Percentiles rank a stretch among this genome's conserved stretches.
phyloP scores from a whole-genome alignment of 257 asterid genomes.

The Rauvolfia tetraphylla region DNA sequence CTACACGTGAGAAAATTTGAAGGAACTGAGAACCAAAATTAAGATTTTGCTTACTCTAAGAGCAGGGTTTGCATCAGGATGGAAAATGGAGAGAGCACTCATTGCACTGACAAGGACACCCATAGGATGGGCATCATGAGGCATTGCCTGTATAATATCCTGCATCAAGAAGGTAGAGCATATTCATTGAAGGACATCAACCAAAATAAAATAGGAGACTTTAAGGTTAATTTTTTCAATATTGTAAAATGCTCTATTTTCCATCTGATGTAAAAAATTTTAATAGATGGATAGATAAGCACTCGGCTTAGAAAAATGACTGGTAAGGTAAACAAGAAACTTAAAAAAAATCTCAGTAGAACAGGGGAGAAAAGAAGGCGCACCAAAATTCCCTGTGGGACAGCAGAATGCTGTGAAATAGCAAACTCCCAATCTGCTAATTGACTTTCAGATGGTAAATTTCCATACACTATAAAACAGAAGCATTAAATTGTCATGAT shows the following conservation, averaged over 20 bases:
- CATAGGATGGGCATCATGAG: constrained; percentile 99
- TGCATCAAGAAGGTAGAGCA: constrained; percentile 29
- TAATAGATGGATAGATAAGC: neutral
- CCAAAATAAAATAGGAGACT: neutral
- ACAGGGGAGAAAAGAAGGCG: neutral
- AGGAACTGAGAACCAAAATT: neutral
- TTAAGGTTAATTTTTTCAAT: neutral
- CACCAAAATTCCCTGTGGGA: constrained; percentile 52
- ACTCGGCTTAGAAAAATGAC: neutral
- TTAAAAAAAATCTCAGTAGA: neutral
- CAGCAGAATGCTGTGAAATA: constrained; percentile 78
- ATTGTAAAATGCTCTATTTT: no score
- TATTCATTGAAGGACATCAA: neutral
- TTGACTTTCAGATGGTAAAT: constrained; percentile 79
- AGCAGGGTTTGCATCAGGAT: constrained; percentile 99
- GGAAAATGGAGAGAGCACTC: constrained; percentile 94
- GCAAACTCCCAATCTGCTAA: constrained; percentile 96
- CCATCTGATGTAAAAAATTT: neutral
- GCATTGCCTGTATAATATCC: constrained; percentile 98
- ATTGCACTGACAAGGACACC: constrained; percentile 97
- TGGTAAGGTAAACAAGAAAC: neutral
- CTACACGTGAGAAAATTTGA: neutral
- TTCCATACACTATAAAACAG: constrained; percentile 73
- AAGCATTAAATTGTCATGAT: neutral
- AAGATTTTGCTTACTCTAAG: constrained; percentile 58